Base-by-base conservation (phyloP, 129 eudicot genomes). In the Silybum marianum region DNA sequence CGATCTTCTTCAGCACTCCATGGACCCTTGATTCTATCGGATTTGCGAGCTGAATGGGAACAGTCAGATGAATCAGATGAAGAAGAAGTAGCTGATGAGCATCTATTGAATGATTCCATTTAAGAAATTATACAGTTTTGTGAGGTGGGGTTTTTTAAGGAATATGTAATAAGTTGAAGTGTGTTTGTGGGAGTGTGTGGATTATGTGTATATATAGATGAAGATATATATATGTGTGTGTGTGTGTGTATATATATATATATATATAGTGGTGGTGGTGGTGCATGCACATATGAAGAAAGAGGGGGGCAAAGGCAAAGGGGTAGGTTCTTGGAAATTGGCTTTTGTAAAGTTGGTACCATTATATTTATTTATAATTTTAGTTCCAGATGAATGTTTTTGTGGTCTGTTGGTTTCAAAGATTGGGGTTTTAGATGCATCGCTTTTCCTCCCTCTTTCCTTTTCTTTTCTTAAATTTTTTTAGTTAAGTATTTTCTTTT, bases 1-100 rank as follows among this genome's bases (percentile, higher is more conserved):
- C 81, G 72, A 73, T 93, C 98, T 60, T 93, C 98, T 71, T 93
- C 98, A 0, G 96, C 87, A 21, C 95, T 93, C 98, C 98, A 93
- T 13, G 98, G 93, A 23, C 98, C 98, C 68, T 90, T 93, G 30
- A 93, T 90, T 74, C 80, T 80, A 63, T 87, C 86, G 1, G 83
- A 63, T 44, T 86, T 85, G 1, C 73, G 85, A 62, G 72, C 77
- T 16, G 86, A 83, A 22, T 83, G 78, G 9, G 89, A 83, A 8
- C 89, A 81, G 40, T 88, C 90, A 0, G 92, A 86, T 30, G 91
- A 85, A 6, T 88, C 86, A 1, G 92, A 86, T 39, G 85, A 88
- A 1, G 88, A 86, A 7, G 91, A 84, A 7, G 92, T 78, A 2
- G 80, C 66, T 0, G 97, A 78, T 13, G 93, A 87, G 72, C 85